Base-by-base conservation (phyloP, 2,329 filamentous ascomycete genomes). In the Colletotrichum brevisporum region DNA sequence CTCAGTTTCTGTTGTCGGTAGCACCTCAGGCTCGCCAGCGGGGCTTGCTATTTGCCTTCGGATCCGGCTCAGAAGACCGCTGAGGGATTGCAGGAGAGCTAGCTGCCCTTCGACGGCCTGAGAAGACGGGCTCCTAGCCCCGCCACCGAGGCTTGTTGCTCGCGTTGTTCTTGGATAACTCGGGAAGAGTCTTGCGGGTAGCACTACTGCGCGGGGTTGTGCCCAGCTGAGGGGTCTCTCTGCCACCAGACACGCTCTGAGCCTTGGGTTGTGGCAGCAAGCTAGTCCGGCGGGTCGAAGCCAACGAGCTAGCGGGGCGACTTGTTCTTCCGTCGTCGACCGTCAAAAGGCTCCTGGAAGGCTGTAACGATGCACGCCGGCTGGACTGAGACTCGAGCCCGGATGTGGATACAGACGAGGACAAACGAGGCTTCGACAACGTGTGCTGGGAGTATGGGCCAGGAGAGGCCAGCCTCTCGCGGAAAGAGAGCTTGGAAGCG, bases 251-350 rank as follows among this genome's bases (percentile, higher is more conserved):
- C 27, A 76, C 76, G 21, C 75, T 73, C 50, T 73, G 78, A 4
- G 75, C 73, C 27, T 76, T 83, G 0, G 84, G 81, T 63, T 85
- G 81, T 18, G 89, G 88, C 24, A 91, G 78, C 66, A 90, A 74
- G 73, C 88, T 90, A 5, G 78, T 82, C 36, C 89, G 84, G 69
- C 88, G 80, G 65, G 79, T 82, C 21, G 78, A 74, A 6, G 87
- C 85, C 52, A 91, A 74, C 3, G 89, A 90, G 75, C 87, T 91
- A 51, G 84, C 85, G 12, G 89, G 85, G 36, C 89, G 84, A 76
- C 78, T 73, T 73, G 77, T 26, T 70, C 71, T 73, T 73, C 75
- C 63, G 69, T 78, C 76, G 36, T 74, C 76, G 15, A 76, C 74
- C 10, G 72, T 70, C 36, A 75, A 78, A 66, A 63, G 76, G 69